These are phyloP conservation scores for Boletus subcaerulescens DNA, from an alignment of 768 basidiomycete genomes.

Conservation along the genomic window DNA sequence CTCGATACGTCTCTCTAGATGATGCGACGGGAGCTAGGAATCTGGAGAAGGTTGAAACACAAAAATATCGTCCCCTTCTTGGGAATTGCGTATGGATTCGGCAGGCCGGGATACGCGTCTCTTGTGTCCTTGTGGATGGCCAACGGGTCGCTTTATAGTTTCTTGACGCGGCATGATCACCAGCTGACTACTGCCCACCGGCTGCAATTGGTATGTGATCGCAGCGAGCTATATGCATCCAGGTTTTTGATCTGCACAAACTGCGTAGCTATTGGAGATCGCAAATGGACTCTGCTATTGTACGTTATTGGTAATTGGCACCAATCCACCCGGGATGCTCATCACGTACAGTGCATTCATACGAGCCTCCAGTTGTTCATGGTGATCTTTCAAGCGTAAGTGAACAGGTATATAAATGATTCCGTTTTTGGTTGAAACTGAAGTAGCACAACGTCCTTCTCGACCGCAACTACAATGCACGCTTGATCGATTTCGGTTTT, in stretches of 20 bases:
- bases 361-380: constrained; percentile 4
- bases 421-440: neutral
- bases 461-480: neutral
- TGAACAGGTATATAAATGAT: neutral
- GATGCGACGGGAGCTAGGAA: neutral
- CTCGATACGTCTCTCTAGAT: neutral
- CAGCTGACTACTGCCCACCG: neutral
- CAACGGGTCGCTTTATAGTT: neutral
- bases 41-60: neutral
- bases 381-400: constrained; percentile 12
- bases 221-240: no score
- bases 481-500: constrained; percentile 4
- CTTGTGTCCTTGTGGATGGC: constrained; percentile 6
- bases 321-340: neutral
- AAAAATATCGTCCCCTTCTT: neutral
- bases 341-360: constrained; percentile 10
- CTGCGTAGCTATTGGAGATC: constrained; percentile 6
- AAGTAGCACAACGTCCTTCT: constrained; percentile 5
- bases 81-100: constrained; percentile 23
- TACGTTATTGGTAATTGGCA: neutral
- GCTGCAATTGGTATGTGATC: constrained; percentile 6
- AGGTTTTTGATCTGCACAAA: neutral
- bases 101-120: constrained; percentile 7
- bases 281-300: constrained; percentile 7
- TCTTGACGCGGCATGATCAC: neutral